Base-by-base conservation (phyloP, 2,329 filamentous ascomycete species). In the Trichoderma endophyticum region DNA sequence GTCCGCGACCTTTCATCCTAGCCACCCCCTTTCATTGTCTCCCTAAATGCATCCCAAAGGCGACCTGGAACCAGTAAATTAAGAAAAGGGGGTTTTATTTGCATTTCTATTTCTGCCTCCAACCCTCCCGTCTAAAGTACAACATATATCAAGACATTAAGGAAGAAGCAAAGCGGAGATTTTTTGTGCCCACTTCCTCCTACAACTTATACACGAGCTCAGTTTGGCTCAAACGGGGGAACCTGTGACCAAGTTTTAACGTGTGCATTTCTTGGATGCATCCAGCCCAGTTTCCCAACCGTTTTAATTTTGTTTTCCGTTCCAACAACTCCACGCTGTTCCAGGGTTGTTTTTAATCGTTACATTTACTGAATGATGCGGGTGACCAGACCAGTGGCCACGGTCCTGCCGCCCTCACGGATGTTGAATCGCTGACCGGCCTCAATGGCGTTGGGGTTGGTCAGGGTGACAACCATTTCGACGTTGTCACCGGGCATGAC, bases 401-500 rank as follows among this genome's bases (percentile, higher is more conserved):
- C 92, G 73, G 93, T 96, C 78, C 93, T 90, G 79, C 95, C 95
- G 86, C 96, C 96, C 87, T 99, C 96, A 84, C 96, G 93, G 81
- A 99, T 91, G 88, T 98, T 99, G 90, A 99, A 96, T 79, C 96
- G 93, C 87, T 98, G 94, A 78, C 96, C 95, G 74, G 89, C 86
- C 86, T 99, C 96, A 75, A 98, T 85, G 73, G 95, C 95, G 79
- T 97, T 89, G 75, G 95, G 93, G 84, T 92, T 87, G 84, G 94
- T 90, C 80, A 97, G 91, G 78, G 92, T 90, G 82, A 94, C 92
- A 75, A 96, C 86, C 95, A 99, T 98, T 88, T 99, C 96, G 77
- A 97, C 90, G 84, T 99, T 99, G 89, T 99, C 96, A 83, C 96
- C 96, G 67, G 96, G 96, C 94, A 97, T 97, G 83, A 98, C 91